phyloP scores from a whole-genome alignment of 208 protist species.

The Jaenimonas drosophilae region DNA sequence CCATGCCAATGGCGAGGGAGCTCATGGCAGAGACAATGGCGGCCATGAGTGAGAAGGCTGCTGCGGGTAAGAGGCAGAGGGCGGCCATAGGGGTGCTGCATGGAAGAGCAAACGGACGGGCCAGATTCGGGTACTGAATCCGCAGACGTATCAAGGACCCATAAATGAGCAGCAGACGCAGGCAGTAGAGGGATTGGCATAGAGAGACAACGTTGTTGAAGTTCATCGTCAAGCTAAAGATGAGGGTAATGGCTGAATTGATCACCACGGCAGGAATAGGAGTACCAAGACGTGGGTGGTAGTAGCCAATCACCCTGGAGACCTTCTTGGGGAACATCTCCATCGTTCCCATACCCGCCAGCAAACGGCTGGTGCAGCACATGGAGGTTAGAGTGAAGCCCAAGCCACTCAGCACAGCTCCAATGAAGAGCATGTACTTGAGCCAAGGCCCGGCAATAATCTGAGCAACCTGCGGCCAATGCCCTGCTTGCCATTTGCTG shows the following conservation, averaged over 20 bases:
- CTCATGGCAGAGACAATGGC: conserved; percentile 53
- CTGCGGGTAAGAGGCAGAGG: conserved; percentile 41
- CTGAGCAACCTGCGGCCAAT: conserved; percentile 62
- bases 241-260: conserved; percentile 45
- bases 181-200: conserved; percentile 70
- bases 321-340: conserved; percentile 74
- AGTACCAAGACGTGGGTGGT: conserved; percentile 71
- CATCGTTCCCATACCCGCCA: conserved; percentile 81
- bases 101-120: conserved; percentile 61
- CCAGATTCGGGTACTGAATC: conserved; percentile 61
- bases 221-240: conserved; percentile 57
- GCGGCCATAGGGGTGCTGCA: conserved; percentile 47
- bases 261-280: conserved; percentile 68
- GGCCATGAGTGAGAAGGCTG: conserved; percentile 50
- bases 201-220: conserved; percentile 71
- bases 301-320: conserved; percentile 71
- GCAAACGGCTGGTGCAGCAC: conserved; percentile 75
- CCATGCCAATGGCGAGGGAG: conserved; percentile 45
- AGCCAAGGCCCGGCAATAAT: conserved; percentile 51
- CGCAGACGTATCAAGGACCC: conserved; percentile 55
- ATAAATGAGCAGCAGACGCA: conserved; percentile 76
- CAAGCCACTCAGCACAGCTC: conserved; percentile 55
- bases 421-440: conserved; percentile 70
- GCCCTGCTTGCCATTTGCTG: conserved; percentile 51
- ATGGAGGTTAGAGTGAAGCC: conserved; percentile 78